Base-by-base conservation (phyloP, 805 yeast genomes). In the Aciculoconidium aculeatum region DNA sequence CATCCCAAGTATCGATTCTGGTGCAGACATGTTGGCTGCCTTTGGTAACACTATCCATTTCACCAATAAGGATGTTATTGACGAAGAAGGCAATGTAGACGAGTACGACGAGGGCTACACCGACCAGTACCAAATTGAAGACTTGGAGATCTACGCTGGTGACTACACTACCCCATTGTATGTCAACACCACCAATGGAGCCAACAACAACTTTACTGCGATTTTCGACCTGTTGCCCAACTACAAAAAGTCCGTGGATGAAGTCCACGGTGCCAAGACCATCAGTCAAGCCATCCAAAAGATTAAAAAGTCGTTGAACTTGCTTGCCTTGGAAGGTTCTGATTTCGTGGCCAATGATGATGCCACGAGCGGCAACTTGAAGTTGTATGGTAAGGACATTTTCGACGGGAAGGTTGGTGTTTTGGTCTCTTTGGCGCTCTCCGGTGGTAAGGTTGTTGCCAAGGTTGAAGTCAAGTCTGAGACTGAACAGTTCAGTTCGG, bases 51-150 rank as follows among this genome's bases (percentile, higher is more conserved):
- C 76, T 6, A 65, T 90, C 37, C 69, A 78, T 13, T 90, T 80
- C 64, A 75, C 79, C 11, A 70, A 86, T 27, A 81, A 77, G 57
- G 97, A 90, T 53, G 65, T 83, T 41, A 81, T 85, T 43, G 78
- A 85, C 27, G 68, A 72, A 7, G 78, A 87, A 10, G 77, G 78
- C 12, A 74, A 70, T 38, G 71, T 80, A 28, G 72, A 70, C 35
- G 80, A 72, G 25, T 76, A 71, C 27, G 80, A 65, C 31, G 94
- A 81, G 41, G 96, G 96, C 11, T 84, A 80, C 70, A 82, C 81
- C 41, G 97, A 92, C 56, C 95, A 88, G 58, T 92, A 90, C 58
- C 92, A 80, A 53, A 74, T 92, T 41, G 96, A 86, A 56, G 81
- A 80, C 34, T 65, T 87, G 47, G 76, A 73, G 34, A 53, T 90